Evolutionary conservation across 1,284 basidiomycete genomes (phyloP).

Genomic region (Rhodotorula glutinis): DNA sequence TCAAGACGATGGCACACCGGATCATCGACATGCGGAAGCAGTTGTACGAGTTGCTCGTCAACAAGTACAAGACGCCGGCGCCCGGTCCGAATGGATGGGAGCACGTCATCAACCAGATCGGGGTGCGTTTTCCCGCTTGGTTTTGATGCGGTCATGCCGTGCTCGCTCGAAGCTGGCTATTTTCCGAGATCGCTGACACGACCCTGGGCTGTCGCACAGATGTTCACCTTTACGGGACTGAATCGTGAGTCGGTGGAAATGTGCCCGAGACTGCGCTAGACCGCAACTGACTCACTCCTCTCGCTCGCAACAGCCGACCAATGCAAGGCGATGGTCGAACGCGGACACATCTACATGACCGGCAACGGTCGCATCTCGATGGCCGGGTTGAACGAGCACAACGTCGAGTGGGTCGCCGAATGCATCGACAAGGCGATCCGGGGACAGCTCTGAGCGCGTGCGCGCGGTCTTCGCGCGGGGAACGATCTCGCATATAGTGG

Average conservation of each 20-base stretch:
- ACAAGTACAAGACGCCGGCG: constrained; percentile 77
- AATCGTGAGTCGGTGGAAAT: constrained; percentile 31
- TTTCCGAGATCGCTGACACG: background rate
- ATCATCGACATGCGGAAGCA: constrained; percentile 86
- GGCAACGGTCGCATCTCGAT: constrained; percentile 48
- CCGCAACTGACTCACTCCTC: background rate
- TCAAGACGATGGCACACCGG: constrained; percentile 84
- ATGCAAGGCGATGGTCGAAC: constrained; percentile 67
- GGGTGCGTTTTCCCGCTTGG: constrained; percentile 11
- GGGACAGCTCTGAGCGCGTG: constrained; percentile 10
- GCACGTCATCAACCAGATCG: constrained; percentile 59
- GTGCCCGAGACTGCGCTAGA: too few species aligned
- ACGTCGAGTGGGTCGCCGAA: constrained; percentile 72
- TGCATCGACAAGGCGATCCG: constrained; percentile 62
- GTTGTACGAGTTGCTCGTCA: constrained; percentile 71
- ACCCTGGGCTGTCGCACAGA: background rate
- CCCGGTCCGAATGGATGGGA: constrained; percentile 66
- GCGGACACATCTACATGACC: constrained; percentile 85
- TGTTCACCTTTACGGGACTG: constrained; percentile 40
- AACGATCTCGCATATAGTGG: too few species aligned
- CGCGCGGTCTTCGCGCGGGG: too few species aligned
- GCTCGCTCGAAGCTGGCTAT: background rate
- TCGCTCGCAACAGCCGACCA: constrained; percentile 53
- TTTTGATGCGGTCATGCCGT: too few species aligned
- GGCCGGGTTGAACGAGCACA: constrained; percentile 77